These are phyloP conservation scores for Phytophthora sp. DNA, from an alignment of 352 stramenopile species.

Conservation along the genomic window DNA sequence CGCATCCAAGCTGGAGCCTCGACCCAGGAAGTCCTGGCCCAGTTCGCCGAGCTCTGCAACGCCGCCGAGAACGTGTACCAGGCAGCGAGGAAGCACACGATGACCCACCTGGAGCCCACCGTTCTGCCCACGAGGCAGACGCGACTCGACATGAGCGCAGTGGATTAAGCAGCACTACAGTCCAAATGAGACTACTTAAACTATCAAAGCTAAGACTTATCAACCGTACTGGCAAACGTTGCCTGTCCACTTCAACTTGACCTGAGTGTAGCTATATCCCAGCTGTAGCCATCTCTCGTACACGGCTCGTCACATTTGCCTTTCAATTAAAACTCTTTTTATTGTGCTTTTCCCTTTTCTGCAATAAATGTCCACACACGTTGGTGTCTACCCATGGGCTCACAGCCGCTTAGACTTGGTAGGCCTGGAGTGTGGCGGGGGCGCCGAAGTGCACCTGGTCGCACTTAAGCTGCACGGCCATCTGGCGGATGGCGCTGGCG, in stretches of 20 bases:
- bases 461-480: conserved; percentile 47
- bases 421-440: conserved; percentile 41
- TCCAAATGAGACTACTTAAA: not conserved
- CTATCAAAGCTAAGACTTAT: not conserved
- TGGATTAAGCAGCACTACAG: conserved; percentile 29
- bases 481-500: conserved; percentile 43
- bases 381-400: not conserved
- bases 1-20: conserved; percentile 35
- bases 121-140: conserved; percentile 7
- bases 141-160: conserved; percentile 37
- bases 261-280: not conserved
- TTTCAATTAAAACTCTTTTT: not conserved
- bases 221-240: not conserved
- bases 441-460: conserved; percentile 41
- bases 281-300: not conserved
- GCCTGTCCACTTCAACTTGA: not conserved
- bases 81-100: conserved; percentile 31
- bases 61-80: conserved; percentile 42
- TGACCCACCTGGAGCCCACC: conserved; percentile 26
- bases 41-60: conserved; percentile 43
- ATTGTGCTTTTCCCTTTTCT: not conserved
- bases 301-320: not conserved
- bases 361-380: too few species aligned
- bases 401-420: conserved; percentile 34
- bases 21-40: conserved; percentile 34